Evolutionary conservation across 2,329 filamentous ascomycete species (phyloP).

Genomic region (Claviceps arundinis): DNA sequence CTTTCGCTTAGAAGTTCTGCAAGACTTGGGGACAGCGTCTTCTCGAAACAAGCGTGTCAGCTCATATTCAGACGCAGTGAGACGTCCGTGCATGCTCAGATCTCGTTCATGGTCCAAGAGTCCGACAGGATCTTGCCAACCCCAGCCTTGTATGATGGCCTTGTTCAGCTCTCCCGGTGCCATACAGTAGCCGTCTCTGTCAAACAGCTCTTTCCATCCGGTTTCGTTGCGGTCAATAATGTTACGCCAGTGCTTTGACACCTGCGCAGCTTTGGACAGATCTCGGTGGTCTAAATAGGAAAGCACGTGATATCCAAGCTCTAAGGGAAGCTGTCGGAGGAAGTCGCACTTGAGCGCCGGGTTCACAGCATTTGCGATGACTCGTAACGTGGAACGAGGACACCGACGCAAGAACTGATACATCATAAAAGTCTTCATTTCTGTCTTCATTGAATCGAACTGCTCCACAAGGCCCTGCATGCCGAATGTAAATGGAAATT

Average conservation of each 20-base stretch:
- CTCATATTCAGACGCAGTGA: conserved; percentile 41
- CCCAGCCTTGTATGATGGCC: conserved; percentile 87
- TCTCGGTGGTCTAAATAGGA: conserved; percentile 76
- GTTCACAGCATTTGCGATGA: conserved; percentile 83
- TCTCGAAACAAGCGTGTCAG: conserved; percentile 28
- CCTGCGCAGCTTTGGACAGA: conserved; percentile 79
- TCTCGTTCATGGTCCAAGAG: conserved; percentile 68
- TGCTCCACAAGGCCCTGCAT: conserved; percentile 77
- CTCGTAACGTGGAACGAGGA: conserved; percentile 73
- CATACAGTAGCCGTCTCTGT: conserved; percentile 67
- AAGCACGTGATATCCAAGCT: conserved; percentile 77
- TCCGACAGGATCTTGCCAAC: conserved; percentile 82
- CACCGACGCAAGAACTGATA: conserved; percentile 87
- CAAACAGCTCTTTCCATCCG: conserved; percentile 88
- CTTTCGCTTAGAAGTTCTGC: conserved; percentile 43
- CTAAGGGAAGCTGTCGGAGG: conserved; percentile 65
- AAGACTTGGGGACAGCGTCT: conserved; percentile 27
- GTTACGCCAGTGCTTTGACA: conserved; percentile 86
- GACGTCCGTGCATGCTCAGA: conserved; percentile 45
- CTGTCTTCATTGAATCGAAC: conserved; percentile 81
- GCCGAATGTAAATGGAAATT: conserved; percentile 45
- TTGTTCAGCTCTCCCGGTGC: conserved; percentile 71
- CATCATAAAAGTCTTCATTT: conserved; percentile 93
- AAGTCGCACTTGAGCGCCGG: conserved; percentile 94
- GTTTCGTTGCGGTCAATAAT: conserved; percentile 88